Percentiles rank a stretch among this genome's conserved stretches.
phyloP scores from a whole-genome alignment of 768 basidiomycete genomes.

The Russula sp. region DNA sequence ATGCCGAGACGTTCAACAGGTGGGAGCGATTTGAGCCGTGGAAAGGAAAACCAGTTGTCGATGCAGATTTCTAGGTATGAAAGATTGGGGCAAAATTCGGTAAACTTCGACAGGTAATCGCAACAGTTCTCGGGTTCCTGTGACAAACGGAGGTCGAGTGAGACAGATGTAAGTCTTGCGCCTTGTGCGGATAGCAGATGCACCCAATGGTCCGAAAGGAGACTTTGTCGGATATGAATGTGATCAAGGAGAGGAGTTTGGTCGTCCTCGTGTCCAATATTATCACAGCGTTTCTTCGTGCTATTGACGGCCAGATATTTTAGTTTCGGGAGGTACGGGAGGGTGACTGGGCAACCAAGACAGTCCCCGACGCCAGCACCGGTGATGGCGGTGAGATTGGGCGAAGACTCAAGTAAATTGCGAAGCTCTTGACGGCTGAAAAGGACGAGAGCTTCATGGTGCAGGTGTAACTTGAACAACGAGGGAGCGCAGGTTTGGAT shows the following conservation, averaged over 20 bases:
- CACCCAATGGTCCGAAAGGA: conserved; percentile 4
- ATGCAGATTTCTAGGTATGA: conserved; percentile 18
- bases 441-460: conserved; percentile 10
- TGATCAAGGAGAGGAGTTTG: conserved; percentile 15
- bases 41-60: conserved; percentile 9
- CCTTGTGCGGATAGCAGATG: conserved; percentile 18
- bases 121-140: not conserved
- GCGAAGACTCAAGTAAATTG: conserved; percentile 16
- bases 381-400: conserved; percentile 15
- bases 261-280: not conserved
- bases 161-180: conserved; percentile 13
- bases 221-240: conserved; percentile 17
- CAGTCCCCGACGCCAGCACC: not conserved
- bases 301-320: conserved; percentile 13
- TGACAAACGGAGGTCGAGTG: conserved; percentile 15
- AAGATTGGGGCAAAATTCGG: conserved; percentile 13
- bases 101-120: conserved; percentile 1
- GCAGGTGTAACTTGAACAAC: conserved; percentile 15
- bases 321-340: conserved; percentile 25
- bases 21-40: conserved; percentile 5
- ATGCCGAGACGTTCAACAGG: conserved; percentile 11
- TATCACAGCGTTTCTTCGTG: conserved; percentile 1
- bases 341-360: conserved; percentile 19
- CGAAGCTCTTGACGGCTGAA: conserved; percentile 16
- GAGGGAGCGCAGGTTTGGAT: conserved; percentile 14